A percentile compares a stretch with the other conserved stretches of the same genome.
Conservation (phyloP, 2,329 filamentous ascomycete genomes). For the Talaromyces piceae region DNA sequence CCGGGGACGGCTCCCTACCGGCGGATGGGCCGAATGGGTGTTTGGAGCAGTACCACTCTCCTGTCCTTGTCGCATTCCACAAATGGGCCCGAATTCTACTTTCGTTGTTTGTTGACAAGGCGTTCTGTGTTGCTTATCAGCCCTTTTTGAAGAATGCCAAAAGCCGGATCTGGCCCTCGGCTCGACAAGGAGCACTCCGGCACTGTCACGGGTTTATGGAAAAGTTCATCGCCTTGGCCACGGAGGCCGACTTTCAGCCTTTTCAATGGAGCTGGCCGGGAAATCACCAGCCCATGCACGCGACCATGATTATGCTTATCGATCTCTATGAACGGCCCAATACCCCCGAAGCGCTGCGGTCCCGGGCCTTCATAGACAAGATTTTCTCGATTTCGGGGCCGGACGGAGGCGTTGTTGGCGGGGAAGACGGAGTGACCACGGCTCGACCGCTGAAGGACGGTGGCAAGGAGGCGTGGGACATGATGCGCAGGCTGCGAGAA, state of each 20-base stretch:
- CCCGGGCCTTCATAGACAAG: slow-evolving; percentile 40
- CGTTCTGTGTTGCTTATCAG: slow-evolving; percentile 42
- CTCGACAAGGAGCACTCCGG: slow-evolving; percentile 39
- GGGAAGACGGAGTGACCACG: slow-evolving; percentile 37
- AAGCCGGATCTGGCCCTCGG: slow-evolving; percentile 41
- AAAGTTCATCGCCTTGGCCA: slow-evolving; percentile 42
- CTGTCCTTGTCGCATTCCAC: slow-evolving; percentile 37
- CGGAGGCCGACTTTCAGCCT: slow-evolving; percentile 40
- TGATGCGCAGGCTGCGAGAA: slow-evolving; percentile 40
- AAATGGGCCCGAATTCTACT: slow-evolving; percentile 41
- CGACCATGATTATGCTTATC: slow-evolving; percentile 42
- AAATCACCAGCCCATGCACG: slow-evolving; percentile 39
- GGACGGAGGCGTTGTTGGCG: slow-evolving; percentile 39
- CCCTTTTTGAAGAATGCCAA: slow-evolving; percentile 43
- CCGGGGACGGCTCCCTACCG: slow-evolving; percentile 25
- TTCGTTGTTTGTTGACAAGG: slow-evolving; percentile 40
- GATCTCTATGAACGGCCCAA: slow-evolving; percentile 42
- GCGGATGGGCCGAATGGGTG: slow-evolving; percentile 30
- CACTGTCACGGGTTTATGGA: slow-evolving; percentile 43
- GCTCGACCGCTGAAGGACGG: slow-evolving; percentile 40
- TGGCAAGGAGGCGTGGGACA: slow-evolving; percentile 43
- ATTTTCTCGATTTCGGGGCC: slow-evolving; percentile 40
- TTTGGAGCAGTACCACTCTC: slow-evolving; percentile 37
- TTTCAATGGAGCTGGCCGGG: slow-evolving; percentile 45
- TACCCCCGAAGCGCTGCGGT: slow-evolving; percentile 38